Base-by-base conservation (phyloP, 1,284 basidiomycete genomes). In the Tremellales sp. region DNA sequence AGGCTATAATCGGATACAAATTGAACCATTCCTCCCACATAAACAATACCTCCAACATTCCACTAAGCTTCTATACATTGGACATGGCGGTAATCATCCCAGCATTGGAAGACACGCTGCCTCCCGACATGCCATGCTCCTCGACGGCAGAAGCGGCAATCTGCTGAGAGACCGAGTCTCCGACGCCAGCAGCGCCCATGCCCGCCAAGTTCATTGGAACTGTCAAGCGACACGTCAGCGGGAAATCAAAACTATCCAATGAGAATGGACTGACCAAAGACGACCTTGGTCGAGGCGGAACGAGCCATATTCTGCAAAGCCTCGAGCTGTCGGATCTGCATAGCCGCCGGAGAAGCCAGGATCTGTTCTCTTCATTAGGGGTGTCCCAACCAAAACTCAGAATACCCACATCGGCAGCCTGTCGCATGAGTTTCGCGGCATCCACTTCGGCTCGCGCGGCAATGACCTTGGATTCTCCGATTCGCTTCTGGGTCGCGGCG, bases 251-350 rank as follows among this genome's bases (percentile, higher is more conserved):
- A 19, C n/a, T 7, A 8, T 25, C 4, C 35, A 9, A 38, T 10
- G 46, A 33, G 37, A 36, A 24, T 13, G 18, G 12, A 58, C 60
- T 44, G 44, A 62, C 62, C 90, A 63, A 95, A 94, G 50, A 94
- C 80, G 57, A 93, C 89, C 76, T 97, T 97, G 77, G 80, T 83
- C 58, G 79, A 78, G 19, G 85, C 80, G 9, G 79, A 81, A 72
- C 87, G 86, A 31, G 82, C 80, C 79, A 79, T 80, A 34, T 71
- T 77, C 79, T 83, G 79, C 62, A 90, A 75, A 32, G 91, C 89
- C 74, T 95, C 92, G 57, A 97, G 81, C 68, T 94, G 90, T 54
- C 93, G 80, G 69, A 97, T 97, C 74, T 95, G 91, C 89, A 97
- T 95, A 50, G 92, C 93, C 21, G 92, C 90, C 16, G 90, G 91